Percentiles rank a stretch among this genome's conserved stretches.
Evolutionary conservation across 768 basidiomycete species (phyloP).

Genomic region (Rickenella mellea): DNA sequence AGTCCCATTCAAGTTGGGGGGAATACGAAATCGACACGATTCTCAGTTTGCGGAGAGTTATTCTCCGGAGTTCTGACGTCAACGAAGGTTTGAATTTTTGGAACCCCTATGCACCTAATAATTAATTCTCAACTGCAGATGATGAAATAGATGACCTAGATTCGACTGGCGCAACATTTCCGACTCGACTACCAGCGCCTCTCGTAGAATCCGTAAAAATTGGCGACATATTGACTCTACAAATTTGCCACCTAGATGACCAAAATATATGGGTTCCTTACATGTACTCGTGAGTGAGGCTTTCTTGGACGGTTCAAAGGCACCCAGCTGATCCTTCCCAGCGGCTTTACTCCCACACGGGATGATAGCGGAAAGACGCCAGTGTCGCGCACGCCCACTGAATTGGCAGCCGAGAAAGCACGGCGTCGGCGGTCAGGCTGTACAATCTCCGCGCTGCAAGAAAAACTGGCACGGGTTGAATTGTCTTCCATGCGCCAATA

Average conservation of each 20-base stretch:
- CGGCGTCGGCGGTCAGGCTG: too few species aligned
- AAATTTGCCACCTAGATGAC: not conserved
- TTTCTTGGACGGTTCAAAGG: not conserved
- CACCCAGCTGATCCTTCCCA: not conserved
- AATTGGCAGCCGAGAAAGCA: too few species aligned
- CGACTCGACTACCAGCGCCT: not conserved
- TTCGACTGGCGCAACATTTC: not conserved
- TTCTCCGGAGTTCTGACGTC: too few species aligned
- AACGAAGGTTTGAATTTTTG: not conserved
- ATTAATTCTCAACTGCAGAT: not conserved
- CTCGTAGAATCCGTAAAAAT: not conserved
- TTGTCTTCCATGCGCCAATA: too few species aligned
- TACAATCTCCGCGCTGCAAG: too few species aligned
- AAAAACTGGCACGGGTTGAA: too few species aligned
- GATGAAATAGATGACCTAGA: not conserved
- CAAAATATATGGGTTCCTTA: not conserved
- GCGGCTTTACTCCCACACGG: not conserved
- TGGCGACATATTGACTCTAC: not conserved
- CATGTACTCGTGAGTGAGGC: not conserved
- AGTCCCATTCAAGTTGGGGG: not conserved
- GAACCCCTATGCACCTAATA: not conserved
- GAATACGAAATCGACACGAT: slow-evolving; percentile 1
- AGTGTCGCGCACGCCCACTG: not conserved
- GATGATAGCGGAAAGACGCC: slow-evolving; percentile 1
- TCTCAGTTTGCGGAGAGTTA: not conserved